Percentiles rank a stretch among this genome's conserved stretches.
These are phyloP conservation scores for Fusarium kyushuense DNA, from an alignment of 2,329 filamentous ascomycete species.

Conservation along the genomic window DNA sequence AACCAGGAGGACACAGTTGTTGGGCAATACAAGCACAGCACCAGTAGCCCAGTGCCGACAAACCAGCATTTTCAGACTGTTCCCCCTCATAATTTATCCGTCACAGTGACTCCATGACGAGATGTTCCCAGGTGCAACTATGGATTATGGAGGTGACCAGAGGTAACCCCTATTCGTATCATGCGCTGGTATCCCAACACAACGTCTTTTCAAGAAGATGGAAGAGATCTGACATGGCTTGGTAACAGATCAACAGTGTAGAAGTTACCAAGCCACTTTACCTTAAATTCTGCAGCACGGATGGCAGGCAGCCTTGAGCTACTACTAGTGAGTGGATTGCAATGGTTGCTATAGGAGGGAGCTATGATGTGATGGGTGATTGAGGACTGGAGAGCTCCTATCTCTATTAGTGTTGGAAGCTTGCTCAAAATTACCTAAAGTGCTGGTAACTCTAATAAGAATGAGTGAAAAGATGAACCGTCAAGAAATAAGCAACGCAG, in stretches of 20 bases:
- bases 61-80: not conserved
- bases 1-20: not conserved
- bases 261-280: not conserved
- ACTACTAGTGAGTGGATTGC: conserved; percentile 11
- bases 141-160: not conserved
- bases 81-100: conserved; percentile 10
- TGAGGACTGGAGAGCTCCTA: conserved; percentile 1
- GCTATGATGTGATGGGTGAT: not conserved
- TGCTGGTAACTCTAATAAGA: not conserved
- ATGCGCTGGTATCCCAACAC: not conserved
- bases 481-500: not conserved
- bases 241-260: not conserved
- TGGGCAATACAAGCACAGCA: conserved; percentile 15
- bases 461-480: not conserved
- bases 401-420: conserved; percentile 5
- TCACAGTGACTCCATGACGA: conserved; percentile 7
- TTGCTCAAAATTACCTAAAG: not conserved
- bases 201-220: not conserved
- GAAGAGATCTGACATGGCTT: not conserved
- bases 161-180: conserved; percentile 12
- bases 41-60: not conserved
- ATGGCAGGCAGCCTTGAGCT: conserved; percentile 6
- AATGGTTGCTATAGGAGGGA: conserved; percentile 19
- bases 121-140: not conserved
- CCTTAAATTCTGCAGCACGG: conserved; percentile 2